Base-by-base conservation (phyloP, 2,329 filamentous ascomycete genomes). In the Escovopsis weberi region DNA sequence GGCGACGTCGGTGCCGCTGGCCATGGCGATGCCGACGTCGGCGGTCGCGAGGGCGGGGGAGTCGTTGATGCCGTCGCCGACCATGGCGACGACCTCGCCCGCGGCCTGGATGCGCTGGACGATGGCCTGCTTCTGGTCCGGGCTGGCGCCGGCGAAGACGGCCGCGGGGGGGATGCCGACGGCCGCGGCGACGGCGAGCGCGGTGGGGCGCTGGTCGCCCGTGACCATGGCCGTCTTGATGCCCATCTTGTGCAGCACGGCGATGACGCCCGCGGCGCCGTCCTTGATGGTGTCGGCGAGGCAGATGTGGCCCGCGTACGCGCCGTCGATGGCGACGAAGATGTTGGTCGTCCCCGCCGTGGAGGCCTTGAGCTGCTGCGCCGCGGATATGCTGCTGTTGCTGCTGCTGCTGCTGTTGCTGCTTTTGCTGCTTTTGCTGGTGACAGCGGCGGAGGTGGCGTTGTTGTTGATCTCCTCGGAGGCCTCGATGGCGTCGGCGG, bases 31-130 rank as follows among this genome's bases (percentile, higher is more conserved):
- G 49, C 91, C 91, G 26, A 96, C 79, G 52, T 94, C 80, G 10
- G 91, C 88, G 0, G 87, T 94, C 0, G 87, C 91, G 10, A 98
- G 76, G 1, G 91, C 91, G 0, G 91, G 91, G 0, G 87, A 94
- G 66, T 98, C 91, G 62, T 98, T 98, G 72, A 98, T 95, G 36
- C 91, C 91, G 60, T 98, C 91, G 41, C 91, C 88, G 12, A 96
- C 88, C 91, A 98, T 98, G 51, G 85, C 91, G 26, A 96, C 85
- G 40, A 82, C 69, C 53, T 87, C 75, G 47, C 86, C 86, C 40
- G 70, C 62, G 0, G 70, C 67, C 63, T 95, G 86, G 15, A 96
- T 72, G 42, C 81, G 67, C 40, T 78, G 75, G 53, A 98, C 73
- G 51, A 96, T 93, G 26, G 74, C 69, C 59, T 93, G 88, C 59